phyloP scores from a whole-genome alignment of 495 filamentous ascomycete species.

The Massariosphaeria phaeospora region DNA sequence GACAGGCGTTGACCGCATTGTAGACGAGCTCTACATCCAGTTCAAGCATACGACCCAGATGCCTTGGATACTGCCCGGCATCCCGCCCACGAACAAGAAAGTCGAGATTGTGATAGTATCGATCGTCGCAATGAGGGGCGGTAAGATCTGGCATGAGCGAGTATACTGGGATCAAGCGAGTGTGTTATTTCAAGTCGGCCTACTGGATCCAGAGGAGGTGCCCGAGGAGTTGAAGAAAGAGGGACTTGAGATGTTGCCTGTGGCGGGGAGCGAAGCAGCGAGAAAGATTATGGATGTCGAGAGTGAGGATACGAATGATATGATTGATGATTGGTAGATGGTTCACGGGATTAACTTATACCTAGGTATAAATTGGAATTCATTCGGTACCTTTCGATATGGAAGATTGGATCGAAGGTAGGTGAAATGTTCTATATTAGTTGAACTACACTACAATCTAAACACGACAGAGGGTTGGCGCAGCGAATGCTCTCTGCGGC shows the following conservation, averaged over 20 bases:
- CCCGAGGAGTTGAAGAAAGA: constrained; percentile 43
- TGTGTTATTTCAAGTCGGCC: constrained; percentile 69
- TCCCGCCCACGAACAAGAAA: constrained; percentile 62
- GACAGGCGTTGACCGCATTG: constrained; percentile 54
- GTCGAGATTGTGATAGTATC: constrained; percentile 69
- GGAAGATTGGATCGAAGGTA: too few species aligned
- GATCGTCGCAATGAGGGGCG: constrained; percentile 69
- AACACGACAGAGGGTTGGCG: too few species aligned
- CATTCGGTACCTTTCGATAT: background rate
- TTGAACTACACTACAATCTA: too few species aligned
- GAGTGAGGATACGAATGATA: constrained; percentile 55
- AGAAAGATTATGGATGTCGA: constrained; percentile 61
- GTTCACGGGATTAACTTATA: background rate
- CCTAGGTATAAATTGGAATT: too few species aligned
- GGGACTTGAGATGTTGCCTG: constrained; percentile 60
- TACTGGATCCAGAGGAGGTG: constrained; percentile 61
- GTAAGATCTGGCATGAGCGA: constrained; percentile 73
- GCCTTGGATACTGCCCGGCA: constrained; percentile 76
- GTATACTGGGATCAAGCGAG: constrained; percentile 82
- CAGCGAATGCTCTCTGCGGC: too few species aligned
- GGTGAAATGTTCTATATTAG: too few species aligned
- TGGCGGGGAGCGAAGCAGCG: constrained; percentile 63
- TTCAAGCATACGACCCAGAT: constrained; percentile 70
- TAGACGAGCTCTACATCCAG: constrained; percentile 53
- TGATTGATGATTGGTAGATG: constrained; percentile 53